These are phyloP conservation scores for Carex kokanica DNA, from an alignment of 176 grass and related monocot species.

Conservation along the genomic window DNA sequence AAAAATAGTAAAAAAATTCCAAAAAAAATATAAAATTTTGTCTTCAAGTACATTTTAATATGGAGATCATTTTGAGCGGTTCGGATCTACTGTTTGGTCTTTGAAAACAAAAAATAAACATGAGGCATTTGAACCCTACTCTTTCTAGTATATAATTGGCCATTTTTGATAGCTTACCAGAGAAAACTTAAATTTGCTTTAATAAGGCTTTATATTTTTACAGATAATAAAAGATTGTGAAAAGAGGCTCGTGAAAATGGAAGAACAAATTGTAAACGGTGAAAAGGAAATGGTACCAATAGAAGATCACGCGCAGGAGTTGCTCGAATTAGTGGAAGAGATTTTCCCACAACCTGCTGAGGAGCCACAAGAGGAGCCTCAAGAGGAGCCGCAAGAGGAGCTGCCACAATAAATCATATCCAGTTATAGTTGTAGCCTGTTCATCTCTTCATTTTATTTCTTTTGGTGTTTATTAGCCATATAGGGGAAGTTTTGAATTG, in stretches of 20 bases:
- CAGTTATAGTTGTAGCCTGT: neutral
- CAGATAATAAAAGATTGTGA: constrained; percentile 27
- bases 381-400: neutral
- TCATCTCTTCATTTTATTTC: neutral
- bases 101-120: too few species aligned
- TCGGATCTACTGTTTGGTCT: too few species aligned
- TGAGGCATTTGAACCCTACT: too few species aligned
- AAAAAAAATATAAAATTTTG: too few species aligned
- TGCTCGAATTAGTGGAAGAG: constrained; percentile 23
- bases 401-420: neutral
- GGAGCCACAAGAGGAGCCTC: neutral
- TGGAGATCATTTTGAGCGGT: too few species aligned
- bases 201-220: neutral
- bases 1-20: too few species aligned
- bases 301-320: constrained; percentile 11
- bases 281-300: neutral
- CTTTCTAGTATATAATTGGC: neutral
- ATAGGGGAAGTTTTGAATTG: neutral
- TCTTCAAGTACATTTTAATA: too few species aligned
- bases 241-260: neutral
- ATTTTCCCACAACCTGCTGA: neutral
- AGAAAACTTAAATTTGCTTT: neutral
- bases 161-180: neutral
- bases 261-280: neutral
- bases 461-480: neutral